These are phyloP conservation scores for Colletotrichum cereale DNA, from an alignment of 2,329 filamentous ascomycete species.

Conservation along the genomic window DNA sequence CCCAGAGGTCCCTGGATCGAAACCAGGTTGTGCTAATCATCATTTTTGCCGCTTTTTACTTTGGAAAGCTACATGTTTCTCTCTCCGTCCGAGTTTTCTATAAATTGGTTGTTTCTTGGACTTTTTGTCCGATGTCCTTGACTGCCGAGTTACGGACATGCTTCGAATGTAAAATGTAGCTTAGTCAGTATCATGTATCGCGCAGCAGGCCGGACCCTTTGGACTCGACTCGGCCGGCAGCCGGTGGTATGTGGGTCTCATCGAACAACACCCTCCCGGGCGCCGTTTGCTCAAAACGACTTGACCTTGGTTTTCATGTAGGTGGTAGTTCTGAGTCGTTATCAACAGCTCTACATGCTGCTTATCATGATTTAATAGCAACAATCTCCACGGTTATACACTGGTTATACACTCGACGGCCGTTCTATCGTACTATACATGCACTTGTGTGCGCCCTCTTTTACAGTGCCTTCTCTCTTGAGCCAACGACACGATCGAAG, in stretches of 20 bases:
- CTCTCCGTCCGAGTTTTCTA: not conserved
- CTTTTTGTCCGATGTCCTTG: not conserved
- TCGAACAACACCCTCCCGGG: not conserved
- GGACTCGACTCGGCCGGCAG: not conserved
- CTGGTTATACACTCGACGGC: too few species aligned
- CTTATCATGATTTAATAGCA: not conserved
- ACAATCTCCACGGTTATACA: not conserved
- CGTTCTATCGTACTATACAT: conserved; percentile 7
- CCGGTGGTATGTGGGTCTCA: not conserved
- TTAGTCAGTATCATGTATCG: not conserved
- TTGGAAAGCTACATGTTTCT: too few species aligned
- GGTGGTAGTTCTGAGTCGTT: not conserved
- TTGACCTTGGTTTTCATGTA: not conserved
- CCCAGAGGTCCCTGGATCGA: conserved; percentile 41
- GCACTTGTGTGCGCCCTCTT: not conserved
- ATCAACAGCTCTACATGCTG: too few species aligned
- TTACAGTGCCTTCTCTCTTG: conserved; percentile 64
- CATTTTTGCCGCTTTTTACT: not conserved
- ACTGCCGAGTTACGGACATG: too few species aligned
- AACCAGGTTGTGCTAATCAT: conserved; percentile 32
- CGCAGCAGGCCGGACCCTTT: not conserved
- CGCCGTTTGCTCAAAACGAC: not conserved
- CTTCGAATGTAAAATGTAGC: not conserved
- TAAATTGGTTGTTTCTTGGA: accelerated
- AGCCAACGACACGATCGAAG: conserved; percentile 67